phyloP scores from a whole-genome alignment of 495 filamentous ascomycete species.

The Penicillium angulare region DNA sequence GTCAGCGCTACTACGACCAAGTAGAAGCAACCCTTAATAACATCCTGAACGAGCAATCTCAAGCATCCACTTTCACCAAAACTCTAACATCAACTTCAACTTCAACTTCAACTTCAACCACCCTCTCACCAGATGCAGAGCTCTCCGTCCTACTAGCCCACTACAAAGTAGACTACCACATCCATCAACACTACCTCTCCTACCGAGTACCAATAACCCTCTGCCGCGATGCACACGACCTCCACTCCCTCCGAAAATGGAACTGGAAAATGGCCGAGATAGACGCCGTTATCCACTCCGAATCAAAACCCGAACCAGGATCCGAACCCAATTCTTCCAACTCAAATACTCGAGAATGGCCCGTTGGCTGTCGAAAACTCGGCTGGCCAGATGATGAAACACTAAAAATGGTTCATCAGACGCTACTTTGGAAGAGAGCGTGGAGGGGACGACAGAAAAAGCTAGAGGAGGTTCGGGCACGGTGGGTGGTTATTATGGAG shows the following conservation, averaged over 20 bases:
- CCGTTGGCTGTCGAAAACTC: background rate
- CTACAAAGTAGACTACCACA: conserved; percentile 36
- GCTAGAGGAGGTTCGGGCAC: conserved; percentile 12
- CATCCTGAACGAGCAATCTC: too few species aligned
- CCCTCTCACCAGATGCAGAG: conserved; percentile 9
- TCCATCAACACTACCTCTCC: conserved; percentile 32
- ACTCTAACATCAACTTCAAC: too few species aligned
- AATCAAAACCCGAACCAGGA: too few species aligned
- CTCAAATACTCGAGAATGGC: too few species aligned
- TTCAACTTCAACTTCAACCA: too few species aligned
- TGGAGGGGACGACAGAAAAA: conserved; percentile 15
- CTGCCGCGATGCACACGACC: conserved; percentile 29
- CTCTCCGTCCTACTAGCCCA: conserved; percentile 23
- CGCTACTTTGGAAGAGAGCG: conserved; percentile 20
- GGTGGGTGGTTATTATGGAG: conserved; percentile 29
- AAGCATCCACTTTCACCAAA: too few species aligned
- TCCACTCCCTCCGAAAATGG: conserved; percentile 27
- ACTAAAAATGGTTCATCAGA: conserved; percentile 21
- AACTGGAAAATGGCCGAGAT: conserved; percentile 18
- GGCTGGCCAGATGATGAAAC: conserved; percentile 22
- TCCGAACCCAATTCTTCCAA: too few species aligned
- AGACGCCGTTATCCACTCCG: background rate
- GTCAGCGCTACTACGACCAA: conserved; percentile 17
- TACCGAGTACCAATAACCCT: conserved; percentile 22
- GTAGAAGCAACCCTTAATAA: conserved; percentile 12